Conservation (phyloP, 2,329 filamentous ascomycete species). For the Pseudovirgaria hyperparasitica region DNA sequence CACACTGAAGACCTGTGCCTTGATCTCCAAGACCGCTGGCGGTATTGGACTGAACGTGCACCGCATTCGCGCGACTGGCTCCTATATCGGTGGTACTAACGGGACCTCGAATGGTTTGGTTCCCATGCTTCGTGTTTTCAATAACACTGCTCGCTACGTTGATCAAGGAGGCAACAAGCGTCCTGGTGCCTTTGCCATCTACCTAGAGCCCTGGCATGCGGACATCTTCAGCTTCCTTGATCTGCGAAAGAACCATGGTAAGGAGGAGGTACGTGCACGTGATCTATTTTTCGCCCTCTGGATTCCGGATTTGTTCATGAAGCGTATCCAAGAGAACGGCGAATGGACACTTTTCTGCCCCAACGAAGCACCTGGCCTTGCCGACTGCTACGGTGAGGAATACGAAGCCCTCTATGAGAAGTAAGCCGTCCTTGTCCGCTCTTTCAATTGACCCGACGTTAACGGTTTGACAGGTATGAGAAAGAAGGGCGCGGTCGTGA, state of each 20-base stretch:
- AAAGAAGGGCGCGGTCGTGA: constrained; percentile 73
- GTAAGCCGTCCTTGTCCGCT: constrained; percentile 13
- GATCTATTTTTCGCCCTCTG: constrained; percentile 96
- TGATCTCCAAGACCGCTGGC: constrained; percentile 99
- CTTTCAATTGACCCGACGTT: background rate
- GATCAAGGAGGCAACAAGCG: constrained; percentile 99
- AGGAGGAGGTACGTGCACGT: constrained; percentile 92
- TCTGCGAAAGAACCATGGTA: constrained; percentile 97
- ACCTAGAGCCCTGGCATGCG: constrained; percentile 97
- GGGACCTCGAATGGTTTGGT: constrained; percentile 95
- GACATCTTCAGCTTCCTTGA: constrained; percentile 97
- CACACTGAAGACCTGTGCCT: constrained; percentile 95
- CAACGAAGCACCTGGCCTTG: constrained; percentile 86
- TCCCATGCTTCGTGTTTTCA: constrained; percentile 97
- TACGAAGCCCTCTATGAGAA: constrained; percentile 86
- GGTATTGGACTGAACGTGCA: constrained; percentile 96
- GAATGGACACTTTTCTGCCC: constrained; percentile 98
- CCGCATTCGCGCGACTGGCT: constrained; percentile 91
- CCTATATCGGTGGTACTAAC: constrained; percentile 96
- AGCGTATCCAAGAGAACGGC: constrained; percentile 91
- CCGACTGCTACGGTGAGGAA: constrained; percentile 94
- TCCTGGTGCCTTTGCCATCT: constrained; percentile 95
- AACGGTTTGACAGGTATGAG: constrained; percentile 53
- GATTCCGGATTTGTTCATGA: constrained; percentile 99
- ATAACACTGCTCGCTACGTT: constrained; percentile 97